Evolutionary conservation across 305 asterid genomes (phyloP), one percentile per base, ranked within the genome.

Genomic region (Nicotiana rustica): DNA sequence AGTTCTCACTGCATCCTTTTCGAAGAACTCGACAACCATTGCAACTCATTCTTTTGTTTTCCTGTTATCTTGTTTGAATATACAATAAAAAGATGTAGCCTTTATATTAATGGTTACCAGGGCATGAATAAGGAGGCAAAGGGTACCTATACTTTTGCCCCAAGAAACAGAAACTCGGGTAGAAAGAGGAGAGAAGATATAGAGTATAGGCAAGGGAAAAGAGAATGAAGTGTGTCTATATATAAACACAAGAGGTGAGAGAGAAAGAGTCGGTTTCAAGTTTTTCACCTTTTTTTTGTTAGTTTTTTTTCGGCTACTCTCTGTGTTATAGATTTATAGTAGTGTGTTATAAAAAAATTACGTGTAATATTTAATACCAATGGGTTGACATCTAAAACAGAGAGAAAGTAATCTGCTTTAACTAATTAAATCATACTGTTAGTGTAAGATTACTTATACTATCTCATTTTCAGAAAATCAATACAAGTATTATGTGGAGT

Each of bases 11-110:
- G 92, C 98, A 94, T 2, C 98, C 97, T 71, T 94, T 94, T 9
- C 97, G 94, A 49, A 94, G 97, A 78, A 92, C 91, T 67, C 98
- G 91, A 77, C 98, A 94, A 2, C 98, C 98, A 85, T 91, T 94
- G 93, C 98, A 94, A 81, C 97, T 92, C 98, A 94, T 94, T 49
- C 47, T 76, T 36, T 21, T 15, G 33, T 33, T 31, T 49, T 36
- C 6, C 12, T 38, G 52, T 10, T 15, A 59, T 17, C 1, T 31
- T 35, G 4, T n/a, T 29, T 41, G 31, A 25, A 7, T 73, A 6
- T 33, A 7, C 35, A 59, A 38, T 38, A 6, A 41, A 41, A 41
- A 7, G 47, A 41, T 41, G 47, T 41, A 41, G 2, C 47, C 2
- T 68, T 38, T 56, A 36, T 19, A 35, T 78, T 0, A 15, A 17